These are phyloP conservation scores for Gracilaria domingensis DNA, from an alignment of 23 red algal species.

Conservation along the genomic window DNA sequence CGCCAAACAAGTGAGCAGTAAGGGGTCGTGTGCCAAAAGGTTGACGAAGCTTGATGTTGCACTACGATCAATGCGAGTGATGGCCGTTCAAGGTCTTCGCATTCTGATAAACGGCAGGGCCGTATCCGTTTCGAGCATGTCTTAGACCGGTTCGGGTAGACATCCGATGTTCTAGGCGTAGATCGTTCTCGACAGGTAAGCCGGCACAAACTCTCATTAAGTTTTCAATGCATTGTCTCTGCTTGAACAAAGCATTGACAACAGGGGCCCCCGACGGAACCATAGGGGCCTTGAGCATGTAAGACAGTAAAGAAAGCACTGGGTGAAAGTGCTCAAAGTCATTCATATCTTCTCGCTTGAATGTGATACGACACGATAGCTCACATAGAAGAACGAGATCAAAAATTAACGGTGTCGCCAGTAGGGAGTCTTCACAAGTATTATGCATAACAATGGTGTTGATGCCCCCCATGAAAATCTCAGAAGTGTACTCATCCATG, in stretches of 20 bases:
- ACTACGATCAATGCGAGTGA: not conserved
- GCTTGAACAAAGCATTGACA: constrained; percentile 95
- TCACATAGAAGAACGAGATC: constrained; percentile 93
- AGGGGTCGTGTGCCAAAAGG: not conserved
- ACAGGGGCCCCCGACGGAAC: constrained; percentile 88
- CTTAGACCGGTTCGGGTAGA: not conserved
- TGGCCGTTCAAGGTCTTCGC: constrained; percentile 10
- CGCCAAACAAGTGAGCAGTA: not conserved
- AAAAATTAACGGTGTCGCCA: constrained; percentile 95
- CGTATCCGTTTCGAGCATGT: not conserved
- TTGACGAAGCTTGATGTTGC: not conserved
- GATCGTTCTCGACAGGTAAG: constrained; percentile 93
- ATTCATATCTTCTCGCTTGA: constrained; percentile 67
- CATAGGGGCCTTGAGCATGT: constrained; percentile 97
- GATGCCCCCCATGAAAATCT: constrained; percentile 98
- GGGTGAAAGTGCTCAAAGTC: constrained; percentile 83
- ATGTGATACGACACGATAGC: constrained; percentile 86
- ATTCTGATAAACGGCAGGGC: not conserved
- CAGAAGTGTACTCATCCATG: constrained; percentile 96
- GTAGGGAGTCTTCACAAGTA: constrained; percentile 96
- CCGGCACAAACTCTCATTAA: constrained; percentile 90
- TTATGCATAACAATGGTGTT: constrained; percentile 97
- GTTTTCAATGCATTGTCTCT: constrained; percentile 97
- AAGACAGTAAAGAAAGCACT: constrained; percentile 93
- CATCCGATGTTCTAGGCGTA: constrained; percentile 90